Base-by-base conservation (phyloP, 331 rosid genomes). In the Rosa hybrid region DNA sequence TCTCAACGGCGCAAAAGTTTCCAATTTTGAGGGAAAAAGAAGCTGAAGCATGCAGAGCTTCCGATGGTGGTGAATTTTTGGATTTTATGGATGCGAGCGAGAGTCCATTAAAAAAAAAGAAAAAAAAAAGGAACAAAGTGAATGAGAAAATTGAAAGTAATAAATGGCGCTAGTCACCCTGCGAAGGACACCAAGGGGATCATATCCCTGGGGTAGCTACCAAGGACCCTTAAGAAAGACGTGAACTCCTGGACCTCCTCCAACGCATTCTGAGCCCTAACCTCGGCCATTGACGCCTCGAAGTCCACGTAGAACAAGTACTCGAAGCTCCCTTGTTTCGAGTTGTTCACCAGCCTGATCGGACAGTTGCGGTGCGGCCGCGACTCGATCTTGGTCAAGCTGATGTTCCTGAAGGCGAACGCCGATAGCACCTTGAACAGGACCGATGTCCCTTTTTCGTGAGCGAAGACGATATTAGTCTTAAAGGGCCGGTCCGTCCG, bases 131-230 rank as follows among this genome's bases (percentile, higher is more conserved):
- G 8, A 6, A 21, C 49, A 53, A 34, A 74, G 39, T 41, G 68
- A 12, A 54, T 54, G 68, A 39, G 13, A 39, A 54, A 74, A 54
- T 11, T 2, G 18, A 20, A 72, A 73, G 34, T 38, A 72, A 25
- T 72, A 30, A 73, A 73, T 51, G n/a, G 46, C 46, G 72, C 82
- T 83, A 86, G 72, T 84, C 85, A 17, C 59, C 89, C 49, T 77
- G 7, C 10, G 90, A 78, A 4, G 97, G 94, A 10, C 76, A 73
- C 96, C 96, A 91, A 0, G 93, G 91, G 0, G 96, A 46, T 90
- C 98, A 96, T 92, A 54, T 95, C 98, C 92, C 92, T 92, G 0
- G 98, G 98, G 79, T 95, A 95, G 76, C 98, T 90, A 0, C 98
- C 98, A 73, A 95, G 75, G 0, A 95, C 98, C 74, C 98, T 84